Conservation (phyloP, 202 grass and related monocot species). For the Eragrostis tef region DNA sequence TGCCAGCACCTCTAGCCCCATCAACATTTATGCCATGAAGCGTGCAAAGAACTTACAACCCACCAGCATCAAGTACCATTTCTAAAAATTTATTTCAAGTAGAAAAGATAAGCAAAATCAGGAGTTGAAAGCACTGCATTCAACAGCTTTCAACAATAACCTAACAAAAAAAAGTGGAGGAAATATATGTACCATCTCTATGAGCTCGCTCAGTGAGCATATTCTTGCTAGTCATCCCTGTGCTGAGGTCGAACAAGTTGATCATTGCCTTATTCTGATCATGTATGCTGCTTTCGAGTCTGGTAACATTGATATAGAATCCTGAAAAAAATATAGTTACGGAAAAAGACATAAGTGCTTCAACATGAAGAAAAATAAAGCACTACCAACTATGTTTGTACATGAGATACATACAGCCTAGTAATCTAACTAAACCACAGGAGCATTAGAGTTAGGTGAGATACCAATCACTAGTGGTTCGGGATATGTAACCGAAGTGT, state of each 20-base stretch:
- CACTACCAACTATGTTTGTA: slow-evolving; percentile 35
- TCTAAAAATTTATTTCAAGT: slow-evolving; percentile 35
- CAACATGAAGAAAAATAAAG: slow-evolving; percentile 19
- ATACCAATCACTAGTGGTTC: neutral
- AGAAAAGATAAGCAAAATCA: slow-evolving; percentile 11
- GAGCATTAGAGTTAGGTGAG: slow-evolving; percentile 11
- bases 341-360: neutral
- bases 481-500: slow-evolving; percentile 16
- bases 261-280: slow-evolving; percentile 56
- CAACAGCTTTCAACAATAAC: slow-evolving; percentile 2
- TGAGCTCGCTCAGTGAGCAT: slow-evolving; percentile 47
- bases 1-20: slow-evolving; percentile 15
- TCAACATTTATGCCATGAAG: slow-evolving; percentile 16
- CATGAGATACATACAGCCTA: slow-evolving; percentile 38
- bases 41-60: slow-evolving; percentile 38
- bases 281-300: slow-evolving; percentile 36
- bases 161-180: neutral
- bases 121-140: slow-evolving; percentile 32
- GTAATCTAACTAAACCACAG: slow-evolving; percentile 39
- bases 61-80: slow-evolving; percentile 14
- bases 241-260: slow-evolving; percentile 65
- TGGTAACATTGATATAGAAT: slow-evolving; percentile 16
- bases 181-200: slow-evolving; percentile 60
- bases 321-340: slow-evolving; percentile 41
- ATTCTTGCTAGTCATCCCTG: slow-evolving; percentile 63